Conservation (phyloP, 2,329 filamentous ascomycete genomes). For the Penicillium brevicompactum region DNA sequence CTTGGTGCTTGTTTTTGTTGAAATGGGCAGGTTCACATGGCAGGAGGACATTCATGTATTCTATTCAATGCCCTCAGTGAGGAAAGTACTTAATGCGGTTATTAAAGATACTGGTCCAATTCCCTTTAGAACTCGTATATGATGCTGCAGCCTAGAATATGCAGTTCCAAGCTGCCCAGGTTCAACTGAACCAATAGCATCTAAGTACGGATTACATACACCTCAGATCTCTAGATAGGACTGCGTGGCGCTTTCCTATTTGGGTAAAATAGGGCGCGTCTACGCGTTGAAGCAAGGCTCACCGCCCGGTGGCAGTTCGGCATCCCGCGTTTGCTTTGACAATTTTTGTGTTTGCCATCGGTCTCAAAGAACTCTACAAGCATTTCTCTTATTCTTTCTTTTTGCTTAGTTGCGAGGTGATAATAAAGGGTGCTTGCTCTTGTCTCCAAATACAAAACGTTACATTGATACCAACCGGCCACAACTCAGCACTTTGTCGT, state of each 20-base stretch:
- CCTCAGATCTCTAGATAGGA: neutral
- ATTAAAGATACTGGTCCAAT: conserved; percentile 7
- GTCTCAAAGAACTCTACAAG: neutral
- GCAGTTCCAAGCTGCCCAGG: no score
- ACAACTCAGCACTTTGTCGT: neutral
- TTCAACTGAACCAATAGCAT: neutral
- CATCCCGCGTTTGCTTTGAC: conserved; percentile 16
- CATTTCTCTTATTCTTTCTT: neutral
- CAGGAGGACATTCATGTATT: conserved; percentile 29
- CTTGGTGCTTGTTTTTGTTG: conserved; percentile 16
- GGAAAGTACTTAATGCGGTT: conserved; percentile 24
- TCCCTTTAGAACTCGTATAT: neutral
- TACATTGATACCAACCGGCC: neutral
- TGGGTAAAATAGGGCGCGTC: conserved; percentile 26
- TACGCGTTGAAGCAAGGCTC: conserved; percentile 17
- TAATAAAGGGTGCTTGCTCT: neutral
- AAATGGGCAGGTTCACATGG: conserved; percentile 6
- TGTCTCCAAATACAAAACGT: neutral
- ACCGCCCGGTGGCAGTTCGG: conserved; percentile 19
- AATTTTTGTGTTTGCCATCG: conserved; percentile 13
- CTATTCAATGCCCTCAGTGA: conserved; percentile 28
- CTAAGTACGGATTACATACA: neutral
- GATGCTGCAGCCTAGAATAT: neutral
- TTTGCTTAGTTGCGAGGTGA: neutral
- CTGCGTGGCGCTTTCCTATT: conserved; percentile 9